Percentiles rank a stretch among this genome's conserved stretches.
Evolutionary conservation across 345 rosid species (phyloP).

Genomic region (Camelina sativa): DNA sequence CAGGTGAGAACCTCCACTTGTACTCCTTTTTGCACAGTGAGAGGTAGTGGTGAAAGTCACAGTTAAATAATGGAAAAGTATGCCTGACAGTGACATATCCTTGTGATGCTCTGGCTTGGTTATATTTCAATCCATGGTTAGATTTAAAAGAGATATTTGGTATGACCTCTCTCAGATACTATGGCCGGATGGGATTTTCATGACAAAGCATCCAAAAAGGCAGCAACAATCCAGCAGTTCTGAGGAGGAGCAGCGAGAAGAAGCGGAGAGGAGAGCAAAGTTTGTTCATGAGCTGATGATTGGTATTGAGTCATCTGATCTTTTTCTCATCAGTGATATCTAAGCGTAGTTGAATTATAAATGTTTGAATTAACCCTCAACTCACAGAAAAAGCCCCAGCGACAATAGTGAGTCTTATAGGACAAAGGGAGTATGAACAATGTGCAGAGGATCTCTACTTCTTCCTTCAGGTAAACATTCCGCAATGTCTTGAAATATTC

Average conservation of each 20-base stretch:
- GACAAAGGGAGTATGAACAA: conserved; percentile 92
- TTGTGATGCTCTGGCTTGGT: conserved; percentile 10
- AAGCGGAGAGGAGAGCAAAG: conserved; percentile 84
- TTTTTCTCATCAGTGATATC: not conserved
- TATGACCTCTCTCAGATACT: conserved; percentile 63
- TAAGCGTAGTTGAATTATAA: not conserved
- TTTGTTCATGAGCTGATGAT: conserved; percentile 90
- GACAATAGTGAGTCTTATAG: conserved; percentile 77
- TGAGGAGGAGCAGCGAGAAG: conserved; percentile 67
- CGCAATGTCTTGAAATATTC: not conserved
- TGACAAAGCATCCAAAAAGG: conserved; percentile 92
- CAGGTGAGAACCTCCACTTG: conserved; percentile 56
- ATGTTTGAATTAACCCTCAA: not conserved
- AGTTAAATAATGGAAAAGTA: not conserved
- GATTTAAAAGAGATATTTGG: conserved; percentile 11
- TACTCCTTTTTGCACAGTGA: conserved; percentile 7
- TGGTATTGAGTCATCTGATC: conserved; percentile 55
- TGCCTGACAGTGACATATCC: conserved; percentile 11
- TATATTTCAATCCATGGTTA: conserved; percentile 11
- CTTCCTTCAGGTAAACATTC: conserved; percentile 79
- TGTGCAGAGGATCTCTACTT: conserved; percentile 89
- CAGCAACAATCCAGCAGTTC: conserved; percentile 50
- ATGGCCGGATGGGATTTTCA: conserved; percentile 99
- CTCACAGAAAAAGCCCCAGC: conserved; percentile 87
- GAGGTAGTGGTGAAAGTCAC: conserved; percentile 5